These are phyloP conservation scores for Dendrocalamus latiflorus DNA, from an alignment of 202 grass and related monocot genomes.

Conservation along the genomic window DNA sequence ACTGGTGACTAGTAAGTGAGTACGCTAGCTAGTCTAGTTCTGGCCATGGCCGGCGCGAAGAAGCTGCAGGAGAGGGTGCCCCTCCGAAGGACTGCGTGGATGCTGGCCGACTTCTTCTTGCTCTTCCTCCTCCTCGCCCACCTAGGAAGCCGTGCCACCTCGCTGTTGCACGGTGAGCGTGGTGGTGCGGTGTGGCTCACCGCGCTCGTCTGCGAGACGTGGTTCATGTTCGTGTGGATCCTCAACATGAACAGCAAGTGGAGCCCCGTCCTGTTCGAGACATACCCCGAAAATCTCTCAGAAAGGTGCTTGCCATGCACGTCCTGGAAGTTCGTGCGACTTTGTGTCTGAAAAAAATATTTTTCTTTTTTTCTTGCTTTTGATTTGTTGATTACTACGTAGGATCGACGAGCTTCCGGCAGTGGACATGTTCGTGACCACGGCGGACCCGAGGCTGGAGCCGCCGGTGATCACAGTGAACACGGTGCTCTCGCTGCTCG, in stretches of 20 bases:
- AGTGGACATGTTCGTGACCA: constrained; percentile 78
- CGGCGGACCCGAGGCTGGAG: constrained; percentile 65
- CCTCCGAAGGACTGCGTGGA: constrained; percentile 6
- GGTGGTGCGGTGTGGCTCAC: not conserved
- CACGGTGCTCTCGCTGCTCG: too few relatives aligned
- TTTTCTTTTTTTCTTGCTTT: not conserved
- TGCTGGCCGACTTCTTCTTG: constrained; percentile 20
- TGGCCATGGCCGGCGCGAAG: constrained; percentile 22
- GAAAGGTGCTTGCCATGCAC: not conserved
- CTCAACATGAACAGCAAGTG: constrained; percentile 42
- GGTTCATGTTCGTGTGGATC: constrained; percentile 46
- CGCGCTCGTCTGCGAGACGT: constrained; percentile 44
- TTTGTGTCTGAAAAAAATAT: not conserved
- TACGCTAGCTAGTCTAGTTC: not conserved
- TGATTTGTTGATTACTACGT: not conserved
- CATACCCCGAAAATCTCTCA: constrained; percentile 17
- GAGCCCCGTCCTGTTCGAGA: constrained; percentile 24
- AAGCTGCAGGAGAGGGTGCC: constrained; percentile 43
- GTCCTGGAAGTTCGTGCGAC: not conserved
- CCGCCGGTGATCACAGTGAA: constrained; percentile 52
- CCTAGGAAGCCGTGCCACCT: constrained; percentile 17
- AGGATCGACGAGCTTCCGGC: constrained; percentile 27
- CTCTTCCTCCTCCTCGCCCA: constrained; percentile 41
- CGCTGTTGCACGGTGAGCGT: not conserved
- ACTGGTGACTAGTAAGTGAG: not conserved